A percentile compares a stretch with the other conserved stretches of the same genome.
phyloP scores from a whole-genome alignment of 441 rosid genomes.

The Corymbia citriodora region DNA sequence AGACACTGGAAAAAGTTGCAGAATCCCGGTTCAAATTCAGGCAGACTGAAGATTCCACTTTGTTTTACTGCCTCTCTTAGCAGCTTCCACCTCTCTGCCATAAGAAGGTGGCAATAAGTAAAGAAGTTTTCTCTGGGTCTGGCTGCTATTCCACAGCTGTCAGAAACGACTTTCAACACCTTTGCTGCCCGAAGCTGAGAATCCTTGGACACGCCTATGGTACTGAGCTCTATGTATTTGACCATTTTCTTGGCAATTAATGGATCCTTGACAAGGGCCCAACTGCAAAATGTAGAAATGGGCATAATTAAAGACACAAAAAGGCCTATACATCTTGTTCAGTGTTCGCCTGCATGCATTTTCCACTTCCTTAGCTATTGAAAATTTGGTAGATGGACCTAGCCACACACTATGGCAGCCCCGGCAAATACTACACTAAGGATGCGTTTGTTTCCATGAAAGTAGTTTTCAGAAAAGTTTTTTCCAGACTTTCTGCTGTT shows the following conservation, averaged over 20 bases:
- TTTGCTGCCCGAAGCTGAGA: slow-evolving; percentile 86
- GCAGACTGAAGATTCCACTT: slow-evolving; percentile 59
- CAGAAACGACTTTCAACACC: slow-evolving; percentile 48
- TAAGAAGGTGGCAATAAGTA: slow-evolving; percentile 30
- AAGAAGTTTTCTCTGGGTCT: slow-evolving; percentile 37
- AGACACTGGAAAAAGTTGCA: slow-evolving; percentile 47
- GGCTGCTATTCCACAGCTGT: slow-evolving; percentile 28
- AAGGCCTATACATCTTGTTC: neutral
- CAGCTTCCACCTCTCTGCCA: slow-evolving; percentile 67
- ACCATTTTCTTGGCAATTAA: slow-evolving; percentile 69
- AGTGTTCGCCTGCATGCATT: neutral
- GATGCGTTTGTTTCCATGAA: too few species aligned
- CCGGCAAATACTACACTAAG: neutral
- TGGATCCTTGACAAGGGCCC: slow-evolving; percentile 86
- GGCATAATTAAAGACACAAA: neutral
- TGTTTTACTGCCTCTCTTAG: slow-evolving; percentile 47
- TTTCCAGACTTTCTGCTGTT: too few species aligned
- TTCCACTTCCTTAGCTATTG: neutral
- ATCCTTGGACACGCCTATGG: slow-evolving; percentile 88
- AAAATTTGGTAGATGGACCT: neutral
- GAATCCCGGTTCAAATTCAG: slow-evolving; percentile 37
- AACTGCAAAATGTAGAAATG: slow-evolving; percentile 28
- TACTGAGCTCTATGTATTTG: slow-evolving; percentile 74
- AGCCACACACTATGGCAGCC: neutral
- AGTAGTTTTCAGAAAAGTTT: too few species aligned